Conservation (phyloP, 164 flowering plant species). For the Vitis labrusca region DNA sequence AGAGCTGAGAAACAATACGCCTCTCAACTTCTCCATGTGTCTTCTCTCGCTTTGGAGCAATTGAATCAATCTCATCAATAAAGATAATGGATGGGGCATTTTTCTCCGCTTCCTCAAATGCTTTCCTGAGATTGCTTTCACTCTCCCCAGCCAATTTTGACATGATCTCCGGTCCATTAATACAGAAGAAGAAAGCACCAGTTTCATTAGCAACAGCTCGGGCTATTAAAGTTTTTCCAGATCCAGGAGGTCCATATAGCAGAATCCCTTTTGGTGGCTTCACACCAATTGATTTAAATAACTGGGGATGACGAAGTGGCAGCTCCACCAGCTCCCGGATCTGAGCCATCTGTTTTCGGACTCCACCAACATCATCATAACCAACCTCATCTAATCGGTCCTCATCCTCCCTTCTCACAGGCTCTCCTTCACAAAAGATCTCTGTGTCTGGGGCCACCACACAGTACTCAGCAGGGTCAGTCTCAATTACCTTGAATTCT, state of each 20-base stretch:
- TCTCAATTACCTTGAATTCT: constrained; percentile 85
- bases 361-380: constrained; percentile 98
- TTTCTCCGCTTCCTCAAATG: constrained; percentile 91
- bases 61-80: constrained; percentile 84
- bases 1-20: constrained; percentile 81
- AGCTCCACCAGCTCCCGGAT: constrained; percentile 85
- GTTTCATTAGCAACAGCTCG: constrained; percentile 94
- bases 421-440: constrained; percentile 91
- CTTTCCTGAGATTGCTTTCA: constrained; percentile 88
- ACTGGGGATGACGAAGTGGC: constrained; percentile 85
- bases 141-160: constrained; percentile 91
- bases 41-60: constrained; percentile 89
- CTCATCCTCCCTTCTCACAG: constrained; percentile 81
- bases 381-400: constrained; percentile 82
- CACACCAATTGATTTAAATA: constrained; percentile 84
- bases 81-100: constrained; percentile 83
- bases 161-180: constrained; percentile 92
- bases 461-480: constrained; percentile 87
- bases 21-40: constrained; percentile 87
- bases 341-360: constrained; percentile 92
- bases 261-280: constrained; percentile 90
- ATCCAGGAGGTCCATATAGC: constrained; percentile 92
- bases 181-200: constrained; percentile 88
- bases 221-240: constrained; percentile 89
- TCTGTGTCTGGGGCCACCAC: constrained; percentile 91